Evolutionary conservation across 495 filamentous ascomycete species (phyloP), one percentile per base, ranked within the genome.

Genomic region (Saxophila tyrrhenica): DNA sequence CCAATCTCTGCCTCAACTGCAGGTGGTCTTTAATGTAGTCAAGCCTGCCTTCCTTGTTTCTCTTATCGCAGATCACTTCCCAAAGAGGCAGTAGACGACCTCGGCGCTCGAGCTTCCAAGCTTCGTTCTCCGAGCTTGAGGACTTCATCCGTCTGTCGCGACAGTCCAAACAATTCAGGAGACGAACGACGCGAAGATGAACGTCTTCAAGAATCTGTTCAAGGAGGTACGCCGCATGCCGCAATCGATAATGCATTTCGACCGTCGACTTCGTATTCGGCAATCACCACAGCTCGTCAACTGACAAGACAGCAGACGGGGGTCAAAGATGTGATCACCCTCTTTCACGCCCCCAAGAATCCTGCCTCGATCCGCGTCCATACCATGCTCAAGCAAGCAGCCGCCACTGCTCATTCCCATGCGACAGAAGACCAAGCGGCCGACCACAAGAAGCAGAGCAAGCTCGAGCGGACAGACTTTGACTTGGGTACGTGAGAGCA

Each of bases 301-400:
- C 29, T 35, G 13, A 35, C 29, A 35, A 35, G 7, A 35, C 15
- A n/a, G n/a, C 41, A 70, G 68, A 51, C 55, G 23, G 68, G 68
- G 50, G 60, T 65, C 43, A 67, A 66, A 49, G 88, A 97, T 75
- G 81, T 94, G 57, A 83, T 98, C 63, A 95, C 89, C 54, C 84
- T 98, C 74, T 98, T 97, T 78, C 91, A 96, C 78, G 81, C 83
- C 60, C 78, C 91, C 22, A 71, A 70, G 39, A 70, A 75, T 17
- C 72, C 80, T 2, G 68, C 80, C 59, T 94, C 87, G 1, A 74
- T 74, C 15, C 79, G 81, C 42, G 78, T 80, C 25, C 76, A 84
- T 21, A 81, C 80, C 23, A 67, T 90, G 48, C 79, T 97, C 22
- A 90, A 91, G 65, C 79, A 86, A 68, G 72, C 79, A 11, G 82